A percentile compares a stretch with the other conserved stretches of the same genome.
Conservation (phyloP, 2,329 filamentous ascomycete genomes). For the Alternaria gansuensis region DNA sequence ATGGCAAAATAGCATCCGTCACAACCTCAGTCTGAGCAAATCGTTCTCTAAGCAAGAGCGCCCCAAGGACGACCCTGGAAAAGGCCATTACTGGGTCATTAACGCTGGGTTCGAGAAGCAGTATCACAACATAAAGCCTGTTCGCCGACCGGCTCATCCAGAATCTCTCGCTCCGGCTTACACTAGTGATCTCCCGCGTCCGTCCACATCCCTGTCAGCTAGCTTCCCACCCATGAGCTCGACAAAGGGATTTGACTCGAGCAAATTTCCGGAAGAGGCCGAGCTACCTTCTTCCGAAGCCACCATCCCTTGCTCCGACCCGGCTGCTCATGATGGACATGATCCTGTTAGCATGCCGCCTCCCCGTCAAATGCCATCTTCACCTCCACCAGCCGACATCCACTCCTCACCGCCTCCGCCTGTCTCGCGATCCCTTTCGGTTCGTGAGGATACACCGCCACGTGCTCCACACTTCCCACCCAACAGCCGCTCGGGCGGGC, state of each 20-base stretch:
- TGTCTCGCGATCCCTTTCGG: constrained; percentile 65
- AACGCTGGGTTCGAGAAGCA: constrained; percentile 86
- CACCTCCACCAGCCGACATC: constrained; percentile 75
- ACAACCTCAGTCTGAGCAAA: constrained; percentile 97
- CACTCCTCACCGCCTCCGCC: constrained; percentile 95
- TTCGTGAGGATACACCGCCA: constrained; percentile 77
- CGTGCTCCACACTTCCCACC: constrained; percentile 68
- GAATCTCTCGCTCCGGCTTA: constrained; percentile 48
- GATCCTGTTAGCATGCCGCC: constrained; percentile 56
- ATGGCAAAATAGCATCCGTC: constrained; percentile 99
- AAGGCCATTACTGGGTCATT: constrained; percentile 97
- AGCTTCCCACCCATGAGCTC: constrained; percentile 50
- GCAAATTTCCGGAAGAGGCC: constrained; percentile 61
- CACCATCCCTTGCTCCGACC: constrained; percentile 62
- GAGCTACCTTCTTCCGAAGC: constrained; percentile 61
- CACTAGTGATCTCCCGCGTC: constrained; percentile 46
- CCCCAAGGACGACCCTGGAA: constrained; percentile 95
- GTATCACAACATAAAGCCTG: constrained; percentile 87
- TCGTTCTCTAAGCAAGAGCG: constrained; percentile 95
- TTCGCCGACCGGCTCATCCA: constrained; percentile 62
- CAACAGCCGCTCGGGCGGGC: constrained; percentile 72
- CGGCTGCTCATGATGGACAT: constrained; percentile 59
- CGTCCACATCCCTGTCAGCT: constrained; percentile 52
- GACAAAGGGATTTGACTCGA: constrained; percentile 59
- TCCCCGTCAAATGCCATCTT: constrained; percentile 66